phyloP scores from a whole-genome alignment of 805 yeast genomes.

The Starmerella geochares region DNA sequence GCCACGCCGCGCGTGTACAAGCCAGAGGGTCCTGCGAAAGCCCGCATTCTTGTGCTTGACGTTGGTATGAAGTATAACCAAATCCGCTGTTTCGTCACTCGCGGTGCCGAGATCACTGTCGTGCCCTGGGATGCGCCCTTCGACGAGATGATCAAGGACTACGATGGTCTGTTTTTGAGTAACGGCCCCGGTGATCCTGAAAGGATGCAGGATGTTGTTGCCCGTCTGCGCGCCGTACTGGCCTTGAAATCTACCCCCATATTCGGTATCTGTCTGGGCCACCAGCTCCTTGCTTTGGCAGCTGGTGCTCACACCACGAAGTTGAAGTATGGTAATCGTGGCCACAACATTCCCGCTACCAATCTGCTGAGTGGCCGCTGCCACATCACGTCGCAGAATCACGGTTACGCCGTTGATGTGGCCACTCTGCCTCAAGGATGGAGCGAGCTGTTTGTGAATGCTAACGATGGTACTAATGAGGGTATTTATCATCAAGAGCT shows the following conservation, averaged over 20 bases:
- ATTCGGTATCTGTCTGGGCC: conserved; percentile 97
- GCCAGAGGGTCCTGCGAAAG: conserved; percentile 38
- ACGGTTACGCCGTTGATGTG: conserved; percentile 93
- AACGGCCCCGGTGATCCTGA: conserved; percentile 99
- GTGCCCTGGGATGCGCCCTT: conserved; percentile 94
- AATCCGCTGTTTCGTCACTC: conserved; percentile 87
- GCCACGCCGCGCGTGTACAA: conserved; percentile 57
- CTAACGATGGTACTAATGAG: conserved; percentile 93
- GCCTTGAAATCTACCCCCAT: conserved; percentile 58
- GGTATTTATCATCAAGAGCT: conserved; percentile 84
- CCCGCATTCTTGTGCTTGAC: conserved; percentile 78
- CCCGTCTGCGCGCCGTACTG: conserved; percentile 63
- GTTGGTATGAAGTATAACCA: conserved; percentile 98
- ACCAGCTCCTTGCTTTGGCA: conserved; percentile 90
- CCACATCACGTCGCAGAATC: conserved; percentile 97
- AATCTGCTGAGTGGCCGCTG: conserved; percentile 85
- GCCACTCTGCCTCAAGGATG: conserved; percentile 62
- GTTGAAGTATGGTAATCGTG: conserved; percentile 96
- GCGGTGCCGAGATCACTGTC: conserved; percentile 92
- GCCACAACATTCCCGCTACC: conserved; percentile 94
- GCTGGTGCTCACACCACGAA: conserved; percentile 87
- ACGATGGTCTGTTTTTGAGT: conserved; percentile 90
- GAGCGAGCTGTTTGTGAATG: conserved; percentile 80
- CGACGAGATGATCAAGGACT: conserved; percentile 50
- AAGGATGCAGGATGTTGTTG: conserved; percentile 70